Percentiles rank a stretch among this genome's conserved stretches.
These are phyloP conservation scores for Pluteus cervinus DNA, from an alignment of 768 basidiomycete genomes.

Conservation along the genomic window DNA sequence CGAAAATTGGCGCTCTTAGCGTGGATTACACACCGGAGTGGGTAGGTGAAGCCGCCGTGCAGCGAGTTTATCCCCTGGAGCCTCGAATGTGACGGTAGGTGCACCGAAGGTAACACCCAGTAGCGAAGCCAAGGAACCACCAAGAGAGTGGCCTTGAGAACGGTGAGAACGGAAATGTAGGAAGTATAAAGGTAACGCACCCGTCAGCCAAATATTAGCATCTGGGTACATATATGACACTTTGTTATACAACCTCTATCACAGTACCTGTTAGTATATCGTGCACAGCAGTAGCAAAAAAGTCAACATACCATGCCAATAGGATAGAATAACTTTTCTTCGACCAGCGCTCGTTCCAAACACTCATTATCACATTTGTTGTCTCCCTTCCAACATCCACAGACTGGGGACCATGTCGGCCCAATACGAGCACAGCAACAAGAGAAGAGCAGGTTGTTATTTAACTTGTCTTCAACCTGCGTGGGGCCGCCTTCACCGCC, in stretches of 20 bases:
- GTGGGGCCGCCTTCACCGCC: conserved; percentile 82
- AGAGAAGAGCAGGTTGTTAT: conserved; percentile 90
- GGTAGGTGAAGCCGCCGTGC: conserved; percentile 82
- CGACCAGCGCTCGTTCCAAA: conserved; percentile 67
- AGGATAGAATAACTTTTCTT: conserved; percentile 84
- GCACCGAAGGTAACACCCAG: conserved; percentile 85
- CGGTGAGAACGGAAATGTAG: no score
- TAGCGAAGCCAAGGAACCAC: conserved; percentile 79
- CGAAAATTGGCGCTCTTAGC: background rate
- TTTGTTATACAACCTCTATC: conserved; percentile 87
- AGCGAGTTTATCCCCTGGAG: conserved; percentile 67
- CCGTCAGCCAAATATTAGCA: conserved; percentile 85
- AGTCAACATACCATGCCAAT: conserved; percentile 72
- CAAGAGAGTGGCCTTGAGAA: conserved; percentile 76
- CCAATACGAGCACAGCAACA: conserved; percentile 94
- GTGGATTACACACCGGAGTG: conserved; percentile 50
- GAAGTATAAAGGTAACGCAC: no score
- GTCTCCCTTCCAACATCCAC: conserved; percentile 72
- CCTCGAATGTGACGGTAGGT: conserved; percentile 87
- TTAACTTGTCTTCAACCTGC: conserved; percentile 80
- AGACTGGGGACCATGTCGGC: conserved; percentile 89
- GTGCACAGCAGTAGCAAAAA: conserved; percentile 1
- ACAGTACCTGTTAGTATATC: background rate
- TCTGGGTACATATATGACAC: conserved; percentile 85
- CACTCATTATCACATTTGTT: conserved; percentile 79